Percentiles rank a stretch among this genome's conserved stretches.
Evolutionary conservation across 768 basidiomycete genomes (phyloP).

Genomic region (Tricholoma matsutake): DNA sequence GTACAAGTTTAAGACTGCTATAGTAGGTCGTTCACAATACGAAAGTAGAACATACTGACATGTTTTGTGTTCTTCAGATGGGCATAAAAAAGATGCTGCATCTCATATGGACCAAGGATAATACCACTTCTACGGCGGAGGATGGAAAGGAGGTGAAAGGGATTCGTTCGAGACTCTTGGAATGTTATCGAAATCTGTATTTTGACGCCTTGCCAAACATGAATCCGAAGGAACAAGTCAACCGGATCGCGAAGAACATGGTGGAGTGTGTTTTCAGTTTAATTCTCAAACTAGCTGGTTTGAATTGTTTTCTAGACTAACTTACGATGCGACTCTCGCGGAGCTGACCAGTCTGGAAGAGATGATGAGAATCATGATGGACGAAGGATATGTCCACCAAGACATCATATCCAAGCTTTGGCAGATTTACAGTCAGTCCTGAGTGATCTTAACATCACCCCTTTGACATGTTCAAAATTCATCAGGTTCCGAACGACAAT

Average conservation of each 20-base stretch:
- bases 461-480: neutral
- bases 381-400: slow-evolving; percentile 73
- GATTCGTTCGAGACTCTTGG: slow-evolving; percentile 80
- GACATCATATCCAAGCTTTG: slow-evolving; percentile 91
- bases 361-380: slow-evolving; percentile 96
- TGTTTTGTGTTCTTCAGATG: slow-evolving; percentile 36
- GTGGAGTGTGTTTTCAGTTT: slow-evolving; percentile 66
- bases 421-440: slow-evolving; percentile 86
- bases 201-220: slow-evolving; percentile 74
- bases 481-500: slow-evolving; percentile 65
- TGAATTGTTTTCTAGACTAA: slow-evolving; percentile 51
- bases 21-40: slow-evolving; percentile 39
- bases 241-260: slow-evolving; percentile 93
- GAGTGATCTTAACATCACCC: neutral
- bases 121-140: slow-evolving; percentile 65
- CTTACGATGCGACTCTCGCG: slow-evolving; percentile 89
- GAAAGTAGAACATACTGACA: slow-evolving; percentile 6
- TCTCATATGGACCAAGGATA: slow-evolving; percentile 96
- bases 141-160: slow-evolving; percentile 78
- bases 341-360: slow-evolving; percentile 96
- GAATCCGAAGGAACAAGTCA: slow-evolving; percentile 77
- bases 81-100: slow-evolving; percentile 97
- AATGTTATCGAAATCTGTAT: slow-evolving; percentile 84
- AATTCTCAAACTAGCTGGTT: neutral
- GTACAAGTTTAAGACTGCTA: slow-evolving; percentile 76